phyloP scores from a whole-genome alignment of 257 asterid species.

The Solanum medicagineum region DNA sequence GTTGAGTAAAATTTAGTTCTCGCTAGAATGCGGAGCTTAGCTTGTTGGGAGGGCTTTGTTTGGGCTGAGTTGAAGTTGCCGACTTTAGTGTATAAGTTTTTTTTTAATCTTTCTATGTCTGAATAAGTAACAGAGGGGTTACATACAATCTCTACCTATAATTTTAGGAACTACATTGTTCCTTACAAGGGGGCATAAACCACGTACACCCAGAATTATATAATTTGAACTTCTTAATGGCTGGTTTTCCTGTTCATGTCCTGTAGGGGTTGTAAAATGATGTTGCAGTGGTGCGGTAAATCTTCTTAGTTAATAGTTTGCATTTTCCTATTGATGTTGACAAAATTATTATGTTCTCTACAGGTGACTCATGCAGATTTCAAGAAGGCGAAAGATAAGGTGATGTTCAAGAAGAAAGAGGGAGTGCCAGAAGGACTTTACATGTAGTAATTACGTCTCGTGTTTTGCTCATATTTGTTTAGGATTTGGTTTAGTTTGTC shows the following conservation, averaged over 20 bases:
- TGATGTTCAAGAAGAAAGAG: conserved; percentile 48
- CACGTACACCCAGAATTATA: background rate
- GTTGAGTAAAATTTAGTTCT: background rate
- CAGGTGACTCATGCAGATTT: conserved; percentile 37
- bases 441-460: conserved; percentile 9
- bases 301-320: background rate
- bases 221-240: background rate
- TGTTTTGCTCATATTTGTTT: background rate
- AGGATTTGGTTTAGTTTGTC: background rate
- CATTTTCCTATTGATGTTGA: background rate
- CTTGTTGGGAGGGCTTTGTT: background rate
- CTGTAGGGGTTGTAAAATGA: background rate
- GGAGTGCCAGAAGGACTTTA: conserved; percentile 49
- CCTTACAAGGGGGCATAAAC: background rate
- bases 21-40: background rate
- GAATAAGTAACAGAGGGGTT: background rate
- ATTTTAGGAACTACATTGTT: background rate
- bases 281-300: background rate
- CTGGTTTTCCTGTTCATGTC: background rate
- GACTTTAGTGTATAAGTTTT: too few species aligned
- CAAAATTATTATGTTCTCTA: background rate
- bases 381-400: conserved; percentile 50
- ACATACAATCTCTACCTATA: background rate
- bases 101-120: background rate
- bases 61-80: background rate